A percentile compares a stretch with the other conserved stretches of the same genome.
These are phyloP conservation scores for Epichloe scottii DNA, from an alignment of 2,329 filamentous ascomycete genomes.

Conservation along the genomic window DNA sequence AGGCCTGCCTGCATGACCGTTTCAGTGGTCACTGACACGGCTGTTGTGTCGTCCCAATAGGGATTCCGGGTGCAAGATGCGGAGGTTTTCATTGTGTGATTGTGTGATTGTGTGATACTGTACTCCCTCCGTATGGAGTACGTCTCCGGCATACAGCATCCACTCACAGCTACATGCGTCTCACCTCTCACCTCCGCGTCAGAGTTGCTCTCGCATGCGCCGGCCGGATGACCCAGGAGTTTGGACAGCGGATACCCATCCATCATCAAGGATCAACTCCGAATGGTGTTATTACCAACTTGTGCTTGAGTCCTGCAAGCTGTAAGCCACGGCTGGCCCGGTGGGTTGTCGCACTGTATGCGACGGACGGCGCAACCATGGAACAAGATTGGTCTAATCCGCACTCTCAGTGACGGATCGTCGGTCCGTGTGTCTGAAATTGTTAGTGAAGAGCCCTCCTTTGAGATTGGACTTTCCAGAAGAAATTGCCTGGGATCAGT, in stretches of 20 bases:
- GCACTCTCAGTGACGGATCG: constrained; percentile 1
- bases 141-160: too few species aligned
- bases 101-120: too few species aligned
- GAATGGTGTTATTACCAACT: not conserved
- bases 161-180: not conserved
- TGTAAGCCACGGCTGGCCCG: not conserved
- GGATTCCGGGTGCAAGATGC: not conserved
- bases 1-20: not conserved
- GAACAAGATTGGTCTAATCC: not conserved
- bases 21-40: not conserved
- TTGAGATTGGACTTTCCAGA: constrained; percentile 4
- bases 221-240: not conserved
- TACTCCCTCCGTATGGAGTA: too few species aligned
- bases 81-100: too few species aligned
- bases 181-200: not conserved
- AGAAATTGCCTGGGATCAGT: constrained; percentile 1
- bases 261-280: not conserved
- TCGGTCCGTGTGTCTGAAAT: constrained; percentile 4
- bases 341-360: constrained; percentile 2
- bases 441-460: not conserved
- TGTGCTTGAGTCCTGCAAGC: not conserved
- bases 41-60: not conserved
- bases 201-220: too few species aligned
- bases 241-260: not conserved
- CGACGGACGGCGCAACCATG: constrained; percentile 7